Percentiles rank a stretch among this genome's conserved stretches.
Conservation (phyloP, 2,329 filamentous ascomycete species). For the Colletotrichum liriopes region DNA sequence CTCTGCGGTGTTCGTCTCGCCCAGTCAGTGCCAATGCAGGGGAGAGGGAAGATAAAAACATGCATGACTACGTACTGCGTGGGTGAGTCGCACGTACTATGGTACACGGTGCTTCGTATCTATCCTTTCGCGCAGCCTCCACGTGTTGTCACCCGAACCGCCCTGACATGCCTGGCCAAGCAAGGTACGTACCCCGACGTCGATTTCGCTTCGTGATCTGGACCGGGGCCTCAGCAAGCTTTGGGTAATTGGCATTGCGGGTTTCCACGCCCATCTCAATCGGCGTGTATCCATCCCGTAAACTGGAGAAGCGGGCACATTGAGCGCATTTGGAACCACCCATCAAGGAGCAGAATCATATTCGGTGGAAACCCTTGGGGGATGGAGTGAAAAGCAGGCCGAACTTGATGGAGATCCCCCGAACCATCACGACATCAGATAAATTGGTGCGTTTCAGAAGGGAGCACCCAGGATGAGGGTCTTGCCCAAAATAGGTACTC, state of each 20-base stretch:
- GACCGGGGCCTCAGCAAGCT: constrained; percentile 29
- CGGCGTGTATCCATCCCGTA: constrained; percentile 10
- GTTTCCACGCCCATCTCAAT: constrained; percentile 1
- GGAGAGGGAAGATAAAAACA: neutral
- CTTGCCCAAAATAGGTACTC: constrained; percentile 28
- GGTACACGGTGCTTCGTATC: neutral
- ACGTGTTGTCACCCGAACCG: neutral
- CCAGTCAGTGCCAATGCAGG: constrained; percentile 19
- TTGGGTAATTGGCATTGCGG: constrained; percentile 25
- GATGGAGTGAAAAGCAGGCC: neutral
- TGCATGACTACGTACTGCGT: neutral
- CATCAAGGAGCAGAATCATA: constrained; percentile 5
- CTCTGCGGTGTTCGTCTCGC: constrained; percentile 28
- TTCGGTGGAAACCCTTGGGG: constrained; percentile 11
- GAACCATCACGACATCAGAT: constrained; percentile 41
- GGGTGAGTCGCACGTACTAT: neutral
- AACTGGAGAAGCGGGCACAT: neutral
- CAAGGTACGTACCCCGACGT: neutral
- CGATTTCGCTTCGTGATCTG: constrained; percentile 8
- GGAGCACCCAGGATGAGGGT: constrained; percentile 28
- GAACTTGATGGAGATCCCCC: constrained; percentile 32
- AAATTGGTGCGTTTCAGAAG: constrained; percentile 42
- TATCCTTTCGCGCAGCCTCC: neutral
- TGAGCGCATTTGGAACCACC: neutral
- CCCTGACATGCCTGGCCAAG: neutral